Base-by-base conservation (phyloP, 306 rosid species). In the Elaeagnus macrophylla region DNA sequence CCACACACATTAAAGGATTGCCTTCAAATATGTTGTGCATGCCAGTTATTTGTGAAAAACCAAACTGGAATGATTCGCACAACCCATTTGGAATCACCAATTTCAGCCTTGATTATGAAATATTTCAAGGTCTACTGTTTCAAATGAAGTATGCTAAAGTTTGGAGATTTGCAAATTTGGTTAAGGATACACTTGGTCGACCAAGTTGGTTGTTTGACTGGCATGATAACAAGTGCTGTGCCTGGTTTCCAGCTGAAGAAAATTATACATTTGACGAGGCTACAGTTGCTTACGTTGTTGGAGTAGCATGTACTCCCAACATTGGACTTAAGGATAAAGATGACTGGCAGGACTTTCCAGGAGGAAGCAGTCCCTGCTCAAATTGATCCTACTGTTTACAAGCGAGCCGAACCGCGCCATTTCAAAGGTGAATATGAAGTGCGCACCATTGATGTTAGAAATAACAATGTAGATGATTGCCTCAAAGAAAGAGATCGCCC, bases 341-440 rank as follows among this genome's bases (percentile, higher is more conserved):
- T 41, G 19, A 56, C n/a, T 56, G 61, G 61, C 61, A 56, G 32
- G 32, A n/a, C n/a, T n/a, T n/a, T n/a, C n/a, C n/a, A n/a, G n/a
- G n/a, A n/a, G n/a, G n/a, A n/a, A n/a, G n/a, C n/a, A n/a, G n/a
- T n/a, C n/a, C n/a, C n/a, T n/a, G n/a, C n/a, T n/a, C n/a, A n/a
- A n/a, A n/a, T n/a, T n/a, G n/a, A n/a, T n/a, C n/a, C n/a, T n/a
- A n/a, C n/a, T n/a, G n/a, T n/a, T n/a, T n/a, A n/a, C n/a, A n/a
- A n/a, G n/a, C n/a, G n/a, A n/a, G n/a, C n/a, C n/a, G n/a, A n/a
- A n/a, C n/a, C n/a, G n/a, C n/a, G n/a, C n/a, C n/a, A n/a, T n/a
- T n/a, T n/a, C n/a, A n/a, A n/a, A n/a, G n/a, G n/a, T n/a, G n/a
- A n/a, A n/a, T n/a, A n/a, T n/a, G n/a, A n/a, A n/a, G n/a, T n/a